These are phyloP conservation scores for Kuraishia piskuri DNA, from an alignment of 805 yeast species.

Conservation along the genomic window DNA sequence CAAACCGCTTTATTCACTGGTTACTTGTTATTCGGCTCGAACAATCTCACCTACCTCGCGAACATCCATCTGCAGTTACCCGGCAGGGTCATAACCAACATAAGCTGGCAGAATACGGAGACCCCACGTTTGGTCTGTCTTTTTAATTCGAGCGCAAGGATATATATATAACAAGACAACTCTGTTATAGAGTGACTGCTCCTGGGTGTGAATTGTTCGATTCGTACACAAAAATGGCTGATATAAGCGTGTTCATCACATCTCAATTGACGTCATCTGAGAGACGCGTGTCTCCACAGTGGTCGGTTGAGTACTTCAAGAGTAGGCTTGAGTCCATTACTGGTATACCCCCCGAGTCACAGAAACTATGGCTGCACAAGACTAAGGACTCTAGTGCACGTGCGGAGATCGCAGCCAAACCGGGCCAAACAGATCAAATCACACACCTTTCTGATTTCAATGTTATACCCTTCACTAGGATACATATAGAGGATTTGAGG, in stretches of 20 bases:
- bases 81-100: neutral
- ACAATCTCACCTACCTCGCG: neutral
- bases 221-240: slow-evolving; percentile 9
- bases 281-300: slow-evolving; percentile 51
- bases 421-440: slow-evolving; percentile 7
- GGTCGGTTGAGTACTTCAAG: slow-evolving; percentile 49
- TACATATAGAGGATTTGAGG: slow-evolving; percentile 52
- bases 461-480: slow-evolving; percentile 33
- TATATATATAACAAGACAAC: no score
- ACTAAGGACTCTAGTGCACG: slow-evolving; percentile 27
- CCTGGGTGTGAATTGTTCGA: neutral
- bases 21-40: neutral
- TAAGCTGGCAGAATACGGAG: neutral
- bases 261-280: slow-evolving; percentile 65
- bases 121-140: neutral
- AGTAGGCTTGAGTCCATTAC: slow-evolving; percentile 57
- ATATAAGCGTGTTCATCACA: slow-evolving; percentile 49
- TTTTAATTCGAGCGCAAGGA: neutral
- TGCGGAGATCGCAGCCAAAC: slow-evolving; percentile 13
- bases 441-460: slow-evolving; percentile 17
- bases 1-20: neutral
- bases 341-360: slow-evolving; percentile 59
- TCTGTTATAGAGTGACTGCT: neutral
- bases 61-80: neutral
- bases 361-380: slow-evolving; percentile 38